phyloP scores from a whole-genome alignment of 2,329 filamentous ascomycete genomes.

The Xylaria sp. region DNA sequence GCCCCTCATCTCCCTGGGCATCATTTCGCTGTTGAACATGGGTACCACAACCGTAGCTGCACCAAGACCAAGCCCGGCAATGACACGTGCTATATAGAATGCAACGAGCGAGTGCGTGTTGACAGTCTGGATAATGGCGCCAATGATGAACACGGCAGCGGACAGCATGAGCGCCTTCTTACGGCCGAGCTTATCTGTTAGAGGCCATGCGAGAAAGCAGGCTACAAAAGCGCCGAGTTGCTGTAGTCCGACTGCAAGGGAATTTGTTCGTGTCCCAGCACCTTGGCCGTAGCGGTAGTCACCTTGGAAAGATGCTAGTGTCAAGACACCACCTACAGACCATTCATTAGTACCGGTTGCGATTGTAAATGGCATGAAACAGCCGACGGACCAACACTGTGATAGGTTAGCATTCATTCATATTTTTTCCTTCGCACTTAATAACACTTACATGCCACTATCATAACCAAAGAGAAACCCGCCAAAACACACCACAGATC shows the following conservation, averaged over 20 bases:
- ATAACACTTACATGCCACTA: slow-evolving; percentile 50
- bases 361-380: background rate
- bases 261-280: slow-evolving; percentile 44
- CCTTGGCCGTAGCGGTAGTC: slow-evolving; percentile 45
- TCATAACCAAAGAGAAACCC: slow-evolving; percentile 60
- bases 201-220: slow-evolving; percentile 49
- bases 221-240: slow-evolving; percentile 49
- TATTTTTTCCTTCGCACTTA: background rate
- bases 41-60: slow-evolving; percentile 52
- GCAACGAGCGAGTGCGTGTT: slow-evolving; percentile 52
- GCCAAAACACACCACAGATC: slow-evolving; percentile 61
- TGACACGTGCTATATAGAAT: slow-evolving; percentile 48
- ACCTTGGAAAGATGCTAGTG: slow-evolving; percentile 44
- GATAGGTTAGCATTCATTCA: slow-evolving; percentile 32
- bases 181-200: slow-evolving; percentile 47
- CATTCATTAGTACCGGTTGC: slow-evolving; percentile 20
- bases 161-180: slow-evolving; percentile 50
- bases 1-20: slow-evolving; percentile 56
- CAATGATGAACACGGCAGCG: slow-evolving; percentile 55
- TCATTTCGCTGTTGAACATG: slow-evolving; percentile 55
- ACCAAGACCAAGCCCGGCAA: slow-evolving; percentile 48
- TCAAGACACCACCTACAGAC: slow-evolving; percentile 47
- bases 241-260: slow-evolving; percentile 48
- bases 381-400: slow-evolving; percentile 42
- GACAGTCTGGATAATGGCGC: slow-evolving; percentile 55